Base-by-base conservation (phyloP, 768 basidiomycete genomes). In the Russula foetens region DNA sequence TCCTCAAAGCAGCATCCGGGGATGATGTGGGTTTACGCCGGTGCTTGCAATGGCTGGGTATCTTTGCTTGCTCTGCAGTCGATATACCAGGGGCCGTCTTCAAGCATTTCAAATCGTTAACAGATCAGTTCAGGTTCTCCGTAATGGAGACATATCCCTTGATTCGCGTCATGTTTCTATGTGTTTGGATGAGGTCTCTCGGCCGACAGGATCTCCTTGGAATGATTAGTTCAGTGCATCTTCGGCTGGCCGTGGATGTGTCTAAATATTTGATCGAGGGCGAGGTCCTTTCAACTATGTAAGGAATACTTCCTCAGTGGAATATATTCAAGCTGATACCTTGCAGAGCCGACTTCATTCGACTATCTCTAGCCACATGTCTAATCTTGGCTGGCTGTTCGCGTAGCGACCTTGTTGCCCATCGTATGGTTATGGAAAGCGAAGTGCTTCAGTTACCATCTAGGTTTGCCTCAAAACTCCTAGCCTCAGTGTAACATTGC, bases 351-450 rank as follows among this genome's bases (percentile, higher is more conserved):
- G 73, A 67, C 17, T 84, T 89, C 60, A 78, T 90, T 50, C 79
- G 84, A 6, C 74, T 77, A n/a, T 84, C 83, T 2, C 68, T 90
- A 29, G 80, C 80, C 17, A 73, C 78, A 11, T 87, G 83, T 69
- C 74, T 89, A 41, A 70, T 87, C 3, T 67, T 88, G 26, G 87
- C 83, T 65, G 88, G 88, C 7, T 89, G 84, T 64, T 82, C 85
- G 47, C 74, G 84, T 48, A 67, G 69, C 3, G 75, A 72, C 39
- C 72, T 88, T 6, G 54, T 76, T 3, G 71, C 75, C 12, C 63
- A 75, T n/a, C 76, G 74, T 1, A 66, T 91, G 59, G 70, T 88
- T 21, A 61, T 70, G 24, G 71, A 80, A 24, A 70, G 74, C 11
- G 84, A 87, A 54, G 70, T 81, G 2, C 70, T 71, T 8, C 68